A percentile compares a stretch with the other conserved stretches of the same genome.
These are phyloP conservation scores for Talaromyces sp. DNA, from an alignment of 2,329 filamentous ascomycete species.

Conservation along the genomic window DNA sequence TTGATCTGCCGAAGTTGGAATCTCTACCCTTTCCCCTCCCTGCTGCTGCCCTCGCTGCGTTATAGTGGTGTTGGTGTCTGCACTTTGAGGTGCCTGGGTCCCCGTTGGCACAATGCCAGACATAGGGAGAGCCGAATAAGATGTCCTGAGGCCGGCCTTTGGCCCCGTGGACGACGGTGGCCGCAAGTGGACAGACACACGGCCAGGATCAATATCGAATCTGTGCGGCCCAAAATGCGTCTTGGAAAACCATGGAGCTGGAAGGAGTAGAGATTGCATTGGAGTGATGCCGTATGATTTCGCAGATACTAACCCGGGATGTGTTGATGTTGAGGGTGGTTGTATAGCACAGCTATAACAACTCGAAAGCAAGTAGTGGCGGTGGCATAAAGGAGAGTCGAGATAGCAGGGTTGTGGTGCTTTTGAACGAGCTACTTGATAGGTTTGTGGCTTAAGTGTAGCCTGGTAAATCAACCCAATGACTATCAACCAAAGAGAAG, in stretches of 20 bases:
- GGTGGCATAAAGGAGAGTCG: conserved; percentile 8
- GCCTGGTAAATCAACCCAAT: background rate
- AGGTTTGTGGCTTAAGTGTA: background rate
- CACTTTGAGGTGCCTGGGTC: conserved; percentile 34
- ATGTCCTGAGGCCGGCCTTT: conserved; percentile 38
- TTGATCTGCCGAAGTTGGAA: background rate
- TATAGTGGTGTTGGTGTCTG: conserved; percentile 25
- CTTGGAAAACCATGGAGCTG: conserved; percentile 35
- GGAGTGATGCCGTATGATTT: conserved; percentile 21
- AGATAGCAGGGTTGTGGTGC: background rate
- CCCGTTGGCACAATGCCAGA: conserved; percentile 40
- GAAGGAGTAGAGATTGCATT: conserved; percentile 43
- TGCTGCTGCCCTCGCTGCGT: conserved; percentile 24
- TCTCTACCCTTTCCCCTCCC: background rate
- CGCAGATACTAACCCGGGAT: background rate
- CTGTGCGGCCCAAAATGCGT: conserved; percentile 36
- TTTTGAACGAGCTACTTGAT: conserved; percentile 6
- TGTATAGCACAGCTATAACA: conserved; percentile 18
- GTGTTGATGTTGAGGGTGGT: background rate
- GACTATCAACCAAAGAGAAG: background rate
- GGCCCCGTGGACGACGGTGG: conserved; percentile 38
- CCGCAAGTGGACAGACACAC: conserved; percentile 33
- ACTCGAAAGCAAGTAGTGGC: conserved; percentile 4
- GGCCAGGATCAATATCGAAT: conserved; percentile 34
- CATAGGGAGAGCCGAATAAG: conserved; percentile 42